A percentile compares a stretch with the other conserved stretches of the same genome.
These are phyloP conservation scores for Melampsora americana DNA, from an alignment of 1,284 basidiomycete species.

Conservation along the genomic window DNA sequence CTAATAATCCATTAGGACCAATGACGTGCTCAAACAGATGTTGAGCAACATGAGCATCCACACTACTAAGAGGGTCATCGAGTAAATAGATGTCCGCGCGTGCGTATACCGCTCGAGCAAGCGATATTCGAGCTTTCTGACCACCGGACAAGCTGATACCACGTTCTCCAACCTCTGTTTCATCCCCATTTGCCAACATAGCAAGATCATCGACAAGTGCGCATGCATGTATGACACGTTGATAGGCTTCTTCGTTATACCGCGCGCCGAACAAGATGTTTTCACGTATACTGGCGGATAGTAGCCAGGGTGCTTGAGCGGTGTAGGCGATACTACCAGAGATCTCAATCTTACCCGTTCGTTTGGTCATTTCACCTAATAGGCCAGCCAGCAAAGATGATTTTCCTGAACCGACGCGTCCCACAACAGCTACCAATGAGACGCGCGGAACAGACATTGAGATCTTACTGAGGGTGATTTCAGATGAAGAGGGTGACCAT, in stretches of 20 bases:
- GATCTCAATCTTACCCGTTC: slow-evolving; percentile 69
- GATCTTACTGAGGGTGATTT: slow-evolving; percentile 72
- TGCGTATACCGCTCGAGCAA: slow-evolving; percentile 76
- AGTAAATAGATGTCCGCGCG: slow-evolving; percentile 66
- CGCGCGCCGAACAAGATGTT: slow-evolving; percentile 87
- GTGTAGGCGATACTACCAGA: slow-evolving; percentile 81
- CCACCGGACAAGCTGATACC: slow-evolving; percentile 57
- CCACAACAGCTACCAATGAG: slow-evolving; percentile 80
- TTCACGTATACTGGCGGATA: slow-evolving; percentile 75
- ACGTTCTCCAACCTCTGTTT: slow-evolving; percentile 75
- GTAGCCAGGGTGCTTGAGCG: slow-evolving; percentile 68
- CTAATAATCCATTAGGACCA: slow-evolving; percentile 68
- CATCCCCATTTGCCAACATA: slow-evolving; percentile 68
- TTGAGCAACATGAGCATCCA: slow-evolving; percentile 68
- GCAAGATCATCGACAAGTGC: slow-evolving; percentile 76
- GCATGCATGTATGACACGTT: slow-evolving; percentile 64
- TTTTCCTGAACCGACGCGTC: slow-evolving; percentile 90
- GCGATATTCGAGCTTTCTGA: slow-evolving; percentile 46
- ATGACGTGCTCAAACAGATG: slow-evolving; percentile 73
- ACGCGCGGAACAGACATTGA: slow-evolving; percentile 73
- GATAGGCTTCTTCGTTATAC: slow-evolving; percentile 66
- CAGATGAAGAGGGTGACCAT: slow-evolving; percentile 54
- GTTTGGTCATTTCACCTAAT: slow-evolving; percentile 80
- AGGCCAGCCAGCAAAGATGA: slow-evolving; percentile 60
- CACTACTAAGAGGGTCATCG: slow-evolving; percentile 61